phyloP scores from a whole-genome alignment of 805 yeast species.

The Metschnikowia kunwiensis region DNA sequence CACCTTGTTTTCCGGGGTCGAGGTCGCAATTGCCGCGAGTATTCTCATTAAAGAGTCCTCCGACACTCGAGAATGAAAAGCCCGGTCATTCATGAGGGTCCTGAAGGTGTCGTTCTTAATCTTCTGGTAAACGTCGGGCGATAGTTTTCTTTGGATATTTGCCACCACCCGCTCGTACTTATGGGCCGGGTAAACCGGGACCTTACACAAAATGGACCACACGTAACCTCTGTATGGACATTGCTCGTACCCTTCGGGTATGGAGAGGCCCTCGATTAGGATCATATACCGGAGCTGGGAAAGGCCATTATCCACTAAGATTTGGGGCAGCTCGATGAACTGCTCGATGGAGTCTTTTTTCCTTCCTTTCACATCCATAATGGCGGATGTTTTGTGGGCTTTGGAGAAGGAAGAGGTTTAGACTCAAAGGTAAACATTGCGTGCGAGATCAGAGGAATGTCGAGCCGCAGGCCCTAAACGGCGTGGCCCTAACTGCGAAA shows the following conservation, averaged over 20 bases:
- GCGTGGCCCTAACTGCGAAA: too few species aligned
- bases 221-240: slow-evolving; percentile 72
- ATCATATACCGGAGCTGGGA: slow-evolving; percentile 47
- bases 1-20: slow-evolving; percentile 28
- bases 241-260: slow-evolving; percentile 45
- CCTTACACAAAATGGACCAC: slow-evolving; percentile 75
- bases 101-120: slow-evolving; percentile 84
- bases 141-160: slow-evolving; percentile 45
- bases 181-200: slow-evolving; percentile 54
- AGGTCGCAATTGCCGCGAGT: slow-evolving; percentile 67
- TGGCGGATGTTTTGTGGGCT: neutral
- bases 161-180: slow-evolving; percentile 50
- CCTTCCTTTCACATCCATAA: slow-evolving; percentile 31
- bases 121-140: slow-evolving; percentile 57
- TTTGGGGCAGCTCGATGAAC: slow-evolving; percentile 43
- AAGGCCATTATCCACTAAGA: slow-evolving; percentile 46
- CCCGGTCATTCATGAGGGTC: slow-evolving; percentile 71
- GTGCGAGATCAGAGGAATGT: neutral
- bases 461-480: neutral
- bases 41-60: slow-evolving; percentile 68
- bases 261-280: slow-evolving; percentile 39
- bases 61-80: slow-evolving; percentile 62
- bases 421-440: neutral
- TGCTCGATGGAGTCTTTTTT: slow-evolving; percentile 54
- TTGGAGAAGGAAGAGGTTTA: neutral